Evolutionary conservation across 1,139 yeast genomes (phyloP), one percentile per base, ranked within the genome.

Genomic region (Kodamaea sp.): DNA sequence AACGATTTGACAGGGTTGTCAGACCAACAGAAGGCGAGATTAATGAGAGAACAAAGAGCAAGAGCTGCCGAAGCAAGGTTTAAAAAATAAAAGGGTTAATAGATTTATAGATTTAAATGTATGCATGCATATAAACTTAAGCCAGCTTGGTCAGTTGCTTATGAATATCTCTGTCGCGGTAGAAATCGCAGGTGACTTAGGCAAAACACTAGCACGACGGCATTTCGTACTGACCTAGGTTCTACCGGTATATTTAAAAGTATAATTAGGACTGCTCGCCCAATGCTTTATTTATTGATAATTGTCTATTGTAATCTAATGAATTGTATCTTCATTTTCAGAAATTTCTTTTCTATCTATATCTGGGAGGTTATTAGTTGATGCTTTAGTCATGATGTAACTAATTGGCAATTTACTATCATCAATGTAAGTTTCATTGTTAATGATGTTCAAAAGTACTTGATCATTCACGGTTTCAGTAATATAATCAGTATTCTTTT

Each of bases 21-120:
- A 25, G 90, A 83, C 1, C 87, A 81, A 30, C 96, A 90, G 48
- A 75, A 78, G 53, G 72, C 73, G 73, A 75, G 81, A 53, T 63
- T 92, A 26, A 89, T 90, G 84, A 76, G 98, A 45, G 98, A 92
- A 53, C 90, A 92, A 55, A 69, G 98, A 39, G 97, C 97, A 0
- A 73, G 97, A 44, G 99, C 99, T 0, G 97, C 96, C 0, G 97
- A 92, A 58, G 96, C 94, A 0, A 73, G 99, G 50, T 57, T 90
- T 43, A 65, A 59, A 34, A 46, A 45, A 27, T 10, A 34, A 27
- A 40, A 36, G 25, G 24, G 9, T 22, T 25, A 31, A 22, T 37
- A 30, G 28, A 39, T 5, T 34, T 20, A 9, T 15, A 25, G 33
- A 29, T 15, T 15, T 15, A 15, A 15, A 15, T 15, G 20, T 15